Evolutionary conservation across 2,329 filamentous ascomycete species (phyloP).

Genomic region (Penicillium capsulatum): DNA sequence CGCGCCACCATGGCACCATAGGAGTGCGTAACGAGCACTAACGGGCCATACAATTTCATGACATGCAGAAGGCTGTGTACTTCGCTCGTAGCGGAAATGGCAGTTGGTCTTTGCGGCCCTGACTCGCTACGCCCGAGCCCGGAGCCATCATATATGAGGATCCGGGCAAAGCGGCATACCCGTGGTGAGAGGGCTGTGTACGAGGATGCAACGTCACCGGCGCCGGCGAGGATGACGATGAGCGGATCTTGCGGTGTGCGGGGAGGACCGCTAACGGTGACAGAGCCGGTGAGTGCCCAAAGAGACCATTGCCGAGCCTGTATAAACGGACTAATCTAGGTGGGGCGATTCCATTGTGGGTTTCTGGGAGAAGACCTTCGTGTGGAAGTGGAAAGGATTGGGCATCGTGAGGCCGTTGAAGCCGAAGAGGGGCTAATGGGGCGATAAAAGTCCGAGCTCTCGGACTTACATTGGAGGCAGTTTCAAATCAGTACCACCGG

Average conservation of each 20-base stretch:
- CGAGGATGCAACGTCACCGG: conserved; percentile 34
- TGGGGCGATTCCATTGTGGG: conserved; percentile 4
- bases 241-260: conserved; percentile 26
- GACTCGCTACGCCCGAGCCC: conserved; percentile 36
- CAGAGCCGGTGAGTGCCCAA: conserved; percentile 33
- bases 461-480: no score
- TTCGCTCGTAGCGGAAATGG: conserved; percentile 29
- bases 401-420: no score
- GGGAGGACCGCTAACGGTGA: conserved; percentile 27
- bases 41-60: conserved; percentile 24
- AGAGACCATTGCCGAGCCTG: conserved; percentile 19
- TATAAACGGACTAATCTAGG: conserved; percentile 2
- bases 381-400: no score
- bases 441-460: no score
- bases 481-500: no score
- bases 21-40: conserved; percentile 38
- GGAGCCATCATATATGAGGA: conserved; percentile 38
- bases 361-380: no score
- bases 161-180: conserved; percentile 25
- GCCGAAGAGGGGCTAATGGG: no score
- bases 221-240: conserved; percentile 34
- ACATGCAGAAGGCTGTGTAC: conserved; percentile 28
- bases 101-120: conserved; percentile 14
- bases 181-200: conserved; percentile 33
- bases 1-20: conserved; percentile 41